phyloP scores from a whole-genome alignment of 352 stramenopile species.

The Globisporangium carolinianum region DNA sequence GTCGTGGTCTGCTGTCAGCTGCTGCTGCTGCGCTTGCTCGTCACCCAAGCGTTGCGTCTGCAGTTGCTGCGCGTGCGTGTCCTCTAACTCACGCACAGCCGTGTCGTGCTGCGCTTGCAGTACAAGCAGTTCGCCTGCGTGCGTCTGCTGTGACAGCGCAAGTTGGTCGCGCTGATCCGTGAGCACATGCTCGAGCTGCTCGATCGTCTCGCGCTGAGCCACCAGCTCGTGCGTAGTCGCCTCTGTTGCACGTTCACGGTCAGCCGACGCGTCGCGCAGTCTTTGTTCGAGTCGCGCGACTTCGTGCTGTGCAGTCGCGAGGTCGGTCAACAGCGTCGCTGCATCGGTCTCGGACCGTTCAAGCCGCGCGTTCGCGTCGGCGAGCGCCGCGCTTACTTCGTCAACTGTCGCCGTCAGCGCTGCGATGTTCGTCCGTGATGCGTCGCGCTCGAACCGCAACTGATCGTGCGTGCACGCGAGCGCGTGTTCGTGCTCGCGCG shows the following conservation, averaged over 20 bases:
- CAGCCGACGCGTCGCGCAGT: background rate
- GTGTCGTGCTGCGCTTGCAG: background rate
- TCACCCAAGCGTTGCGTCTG: background rate
- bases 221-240: constrained; percentile 1
- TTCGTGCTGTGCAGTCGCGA: background rate
- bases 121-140: too few relatives aligned
- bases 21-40: background rate
- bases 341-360: too few relatives aligned
- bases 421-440: background rate
- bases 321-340: background rate
- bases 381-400: background rate
- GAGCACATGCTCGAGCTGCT: background rate
- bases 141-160: too few relatives aligned
- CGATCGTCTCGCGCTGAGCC: constrained; percentile 1
- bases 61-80: background rate
- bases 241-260: background rate
- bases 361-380: too few relatives aligned
- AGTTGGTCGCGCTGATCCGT: background rate
- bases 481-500: constrained; percentile 4
- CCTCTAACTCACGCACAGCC: background rate
- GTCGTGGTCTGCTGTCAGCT: background rate
- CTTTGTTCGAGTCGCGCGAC: constrained; percentile 3
- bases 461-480: constrained; percentile 9
- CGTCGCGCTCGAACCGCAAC: constrained; percentile 7
- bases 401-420: constrained; percentile 3